These are phyloP conservation scores for Takashimella koratensis DNA, from an alignment of 1,284 basidiomycete species.

Conservation along the genomic window DNA sequence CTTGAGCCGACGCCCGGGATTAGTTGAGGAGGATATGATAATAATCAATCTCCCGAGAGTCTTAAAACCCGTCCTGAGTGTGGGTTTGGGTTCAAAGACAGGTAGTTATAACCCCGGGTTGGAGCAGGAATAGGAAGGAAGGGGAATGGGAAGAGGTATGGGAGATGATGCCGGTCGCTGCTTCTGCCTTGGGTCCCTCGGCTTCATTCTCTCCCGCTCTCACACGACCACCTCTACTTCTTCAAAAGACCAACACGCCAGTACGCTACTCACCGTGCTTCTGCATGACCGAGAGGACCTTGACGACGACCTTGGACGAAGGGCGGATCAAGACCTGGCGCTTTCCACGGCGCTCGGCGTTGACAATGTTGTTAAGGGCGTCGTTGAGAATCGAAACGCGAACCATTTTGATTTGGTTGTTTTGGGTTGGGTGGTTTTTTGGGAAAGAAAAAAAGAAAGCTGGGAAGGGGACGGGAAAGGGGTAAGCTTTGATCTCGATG, in stretches of 20 bases:
- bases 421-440: slow-evolving; percentile 9
- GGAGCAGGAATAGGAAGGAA: too few relatives aligned
- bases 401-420: slow-evolving; percentile 45
- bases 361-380: slow-evolving; percentile 88
- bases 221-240: neutral
- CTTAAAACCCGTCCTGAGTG: slow-evolving; percentile 52
- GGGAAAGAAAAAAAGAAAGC: slow-evolving; percentile 11
- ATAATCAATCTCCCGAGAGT: slow-evolving; percentile 43
- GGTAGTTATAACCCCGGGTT: slow-evolving; percentile 51
- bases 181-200: too few relatives aligned
- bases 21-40: slow-evolving; percentile 23
- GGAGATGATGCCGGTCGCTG: slow-evolving; percentile 28
- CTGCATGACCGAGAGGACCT: slow-evolving; percentile 95
- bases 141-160: slow-evolving; percentile 56
- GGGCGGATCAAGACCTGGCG: slow-evolving; percentile 94
- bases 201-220: too few relatives aligned
- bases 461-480: slow-evolving; percentile 45
- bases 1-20: slow-evolving; percentile 37
- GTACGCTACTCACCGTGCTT: slow-evolving; percentile 85
- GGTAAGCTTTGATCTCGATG: slow-evolving; percentile 49
- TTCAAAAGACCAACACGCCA: slow-evolving; percentile 6
- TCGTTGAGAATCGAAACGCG: slow-evolving; percentile 54
- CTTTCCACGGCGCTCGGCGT: slow-evolving; percentile 96
- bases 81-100: slow-evolving; percentile 25
- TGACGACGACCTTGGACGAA: slow-evolving; percentile 92